Evolutionary conservation across 2,329 filamentous ascomycete species (phyloP), one percentile per base, ranked within the genome.

Genomic region (Penicillium sp.): DNA sequence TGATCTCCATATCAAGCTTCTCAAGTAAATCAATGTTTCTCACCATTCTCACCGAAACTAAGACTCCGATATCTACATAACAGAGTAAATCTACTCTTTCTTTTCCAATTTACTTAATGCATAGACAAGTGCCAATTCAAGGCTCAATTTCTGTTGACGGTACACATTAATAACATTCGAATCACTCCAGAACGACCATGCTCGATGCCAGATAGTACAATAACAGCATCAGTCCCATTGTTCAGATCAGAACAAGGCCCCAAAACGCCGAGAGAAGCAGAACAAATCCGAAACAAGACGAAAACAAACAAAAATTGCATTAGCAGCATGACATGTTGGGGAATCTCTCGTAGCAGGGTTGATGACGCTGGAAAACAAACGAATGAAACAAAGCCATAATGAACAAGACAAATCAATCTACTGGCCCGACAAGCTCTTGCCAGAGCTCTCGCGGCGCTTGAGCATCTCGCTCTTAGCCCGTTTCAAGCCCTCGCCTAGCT

Each of bases 401-500:
- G 60, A 63, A 63, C 35, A 64, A 62, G 56, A 64, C 19, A 52
- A 51, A 37, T 27, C 16, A 27, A 31, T 50, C 48, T 55, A 60
- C 33, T 57, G 49, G 42, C 58, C 59, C 44, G 61, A 58, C 52
- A 67, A 43, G 14, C 58, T 60, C 55, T 66, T 69, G 31, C 55
- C 63, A 14, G 67, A 69, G 55, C 66, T 61, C 21, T 76, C 74
- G 52, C 73, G 71, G 31, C 69, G 68, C 66, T 70, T 76, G 43
- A 76, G 58, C 58, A 78, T 66, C 45, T 77, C 76, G 31, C 63
- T 70, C 63, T 78, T 79, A 33, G 75, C 75, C 55, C 70, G 72
- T 59, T 73, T 75, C 55, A 80, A 65, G 49, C 75, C 73, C 54
- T 80, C 77, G 45, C 77, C 75, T 22, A 80, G 54, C 57, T 75